phyloP scores from a whole-genome alignment of 140 eudicot genomes.

The Bidens hawaiensis region DNA sequence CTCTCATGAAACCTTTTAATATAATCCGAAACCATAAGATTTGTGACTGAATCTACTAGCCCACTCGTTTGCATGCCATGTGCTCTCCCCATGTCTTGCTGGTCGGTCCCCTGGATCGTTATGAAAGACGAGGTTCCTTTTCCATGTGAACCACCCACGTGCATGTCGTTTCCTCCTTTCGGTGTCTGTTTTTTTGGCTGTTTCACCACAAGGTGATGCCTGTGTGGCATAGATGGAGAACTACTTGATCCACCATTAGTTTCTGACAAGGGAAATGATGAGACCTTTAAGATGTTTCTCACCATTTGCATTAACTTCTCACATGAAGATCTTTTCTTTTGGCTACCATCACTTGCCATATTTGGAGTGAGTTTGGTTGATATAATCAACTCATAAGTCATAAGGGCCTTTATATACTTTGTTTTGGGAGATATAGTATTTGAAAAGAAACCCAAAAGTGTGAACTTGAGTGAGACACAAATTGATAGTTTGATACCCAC shows the following conservation, averaged over 20 bases:
- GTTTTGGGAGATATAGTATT: neutral
- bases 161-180: slow-evolving; percentile 1
- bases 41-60: slow-evolving; percentile 14
- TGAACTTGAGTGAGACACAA: neutral
- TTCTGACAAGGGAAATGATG: slow-evolving; percentile 3
- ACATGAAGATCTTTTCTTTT: slow-evolving; percentile 27
- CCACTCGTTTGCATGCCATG: neutral
- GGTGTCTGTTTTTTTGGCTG: neutral
- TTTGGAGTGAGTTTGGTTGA: neutral
- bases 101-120: slow-evolving; percentile 13
- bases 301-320: slow-evolving; percentile 32
- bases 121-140: slow-evolving; percentile 14
- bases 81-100: slow-evolving; percentile 1
- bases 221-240: slow-evolving; percentile 14
- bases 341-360: slow-evolving; percentile 14
- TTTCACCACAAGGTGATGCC: neutral
- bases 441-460: neutral
- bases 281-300: slow-evolving; percentile 22
- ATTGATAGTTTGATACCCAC: neutral
- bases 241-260: neutral
- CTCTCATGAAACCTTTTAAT: slow-evolving; percentile 34
- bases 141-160: slow-evolving; percentile 3
- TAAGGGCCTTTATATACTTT: neutral
- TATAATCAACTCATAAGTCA: neutral
- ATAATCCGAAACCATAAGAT: slow-evolving; percentile 30